Conservation (phyloP, 768 basidiomycete species). For the Tricholoma bakamatsutake region DNA sequence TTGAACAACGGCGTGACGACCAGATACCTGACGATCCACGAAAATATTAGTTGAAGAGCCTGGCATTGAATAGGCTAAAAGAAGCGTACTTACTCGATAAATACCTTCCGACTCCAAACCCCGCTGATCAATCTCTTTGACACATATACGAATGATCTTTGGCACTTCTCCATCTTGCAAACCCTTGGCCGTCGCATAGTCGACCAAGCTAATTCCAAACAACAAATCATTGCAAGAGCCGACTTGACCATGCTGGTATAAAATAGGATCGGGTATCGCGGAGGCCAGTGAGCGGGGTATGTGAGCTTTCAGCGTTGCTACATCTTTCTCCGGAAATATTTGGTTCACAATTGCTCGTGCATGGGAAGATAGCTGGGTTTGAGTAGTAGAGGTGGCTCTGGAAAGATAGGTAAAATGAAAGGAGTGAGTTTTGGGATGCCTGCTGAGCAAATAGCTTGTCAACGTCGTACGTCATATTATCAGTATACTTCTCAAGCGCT, state of each 20-base stretch:
- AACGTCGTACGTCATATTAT: conserved; percentile 64
- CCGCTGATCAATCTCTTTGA: conserved; percentile 75
- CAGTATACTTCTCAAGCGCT: conserved; percentile 67
- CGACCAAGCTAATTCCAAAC: conserved; percentile 83
- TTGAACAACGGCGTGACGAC: conserved; percentile 80
- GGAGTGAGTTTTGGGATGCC: neutral
- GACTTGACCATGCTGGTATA: conserved; percentile 75
- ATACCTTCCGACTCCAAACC: conserved; percentile 79
- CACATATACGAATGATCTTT: conserved; percentile 74
- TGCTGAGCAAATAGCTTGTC: neutral
- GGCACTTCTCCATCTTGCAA: conserved; percentile 71
- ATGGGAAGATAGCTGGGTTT: conserved; percentile 66
- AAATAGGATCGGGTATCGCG: conserved; percentile 61
- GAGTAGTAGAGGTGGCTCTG: conserved; percentile 75
- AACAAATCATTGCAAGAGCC: conserved; percentile 86
- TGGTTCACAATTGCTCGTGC: conserved; percentile 53
- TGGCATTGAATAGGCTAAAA: neutral
- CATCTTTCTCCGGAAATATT: conserved; percentile 70
- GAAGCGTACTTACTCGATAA: conserved; percentile 60
- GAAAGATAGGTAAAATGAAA: neutral
- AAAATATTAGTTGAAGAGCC: conserved; percentile 1
- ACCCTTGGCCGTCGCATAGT: conserved; percentile 81
- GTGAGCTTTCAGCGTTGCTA: conserved; percentile 44
- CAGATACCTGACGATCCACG: conserved; percentile 53
- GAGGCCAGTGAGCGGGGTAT: conserved; percentile 60